Percentiles rank a stretch among this genome's conserved stretches.
These are phyloP conservation scores for Hericium erinaceus DNA, from an alignment of 768 basidiomycete genomes.

Conservation along the genomic window DNA sequence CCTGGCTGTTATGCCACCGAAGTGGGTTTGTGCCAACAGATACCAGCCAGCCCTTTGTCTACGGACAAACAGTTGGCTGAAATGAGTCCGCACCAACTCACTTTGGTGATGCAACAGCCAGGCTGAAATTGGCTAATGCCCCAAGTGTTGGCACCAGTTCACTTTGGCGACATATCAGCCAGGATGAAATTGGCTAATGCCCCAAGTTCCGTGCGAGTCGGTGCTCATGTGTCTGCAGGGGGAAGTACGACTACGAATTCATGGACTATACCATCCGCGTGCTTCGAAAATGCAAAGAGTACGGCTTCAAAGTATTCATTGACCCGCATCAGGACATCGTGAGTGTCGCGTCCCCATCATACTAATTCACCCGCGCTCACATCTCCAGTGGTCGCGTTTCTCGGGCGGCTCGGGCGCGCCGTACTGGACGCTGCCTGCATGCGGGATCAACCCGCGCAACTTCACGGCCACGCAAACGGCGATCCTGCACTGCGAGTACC, in stretches of 20 bases:
- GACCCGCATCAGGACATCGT: constrained; percentile 96
- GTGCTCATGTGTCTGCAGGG: constrained; percentile 33
- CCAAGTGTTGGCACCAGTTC: no score
- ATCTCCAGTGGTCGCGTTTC: constrained; percentile 46
- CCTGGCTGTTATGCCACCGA: no score
- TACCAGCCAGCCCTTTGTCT: no score
- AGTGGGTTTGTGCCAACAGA: no score
- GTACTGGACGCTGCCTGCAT: constrained; percentile 86
- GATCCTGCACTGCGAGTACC: constrained; percentile 86
- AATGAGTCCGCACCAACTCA: no score
- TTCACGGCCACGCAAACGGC: constrained; percentile 82
- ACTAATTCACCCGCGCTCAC: no score
- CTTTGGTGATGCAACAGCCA: no score
- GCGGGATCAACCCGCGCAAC: constrained; percentile 80
- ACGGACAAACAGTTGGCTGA: no score
- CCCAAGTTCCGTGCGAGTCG: background rate
- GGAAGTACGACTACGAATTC: constrained; percentile 82
- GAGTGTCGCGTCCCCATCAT: constrained; percentile 23
- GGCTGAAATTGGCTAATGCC: no score
- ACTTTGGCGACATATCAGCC: no score
- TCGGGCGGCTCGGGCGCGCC: constrained; percentile 93
- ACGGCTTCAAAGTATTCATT: constrained; percentile 87
- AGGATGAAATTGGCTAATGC: no score
- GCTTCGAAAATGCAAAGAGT: constrained; percentile 83
- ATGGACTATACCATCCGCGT: constrained; percentile 88